phyloP scores from a whole-genome alignment of 306 rosid genomes.

The Arachis hypogaea region DNA sequence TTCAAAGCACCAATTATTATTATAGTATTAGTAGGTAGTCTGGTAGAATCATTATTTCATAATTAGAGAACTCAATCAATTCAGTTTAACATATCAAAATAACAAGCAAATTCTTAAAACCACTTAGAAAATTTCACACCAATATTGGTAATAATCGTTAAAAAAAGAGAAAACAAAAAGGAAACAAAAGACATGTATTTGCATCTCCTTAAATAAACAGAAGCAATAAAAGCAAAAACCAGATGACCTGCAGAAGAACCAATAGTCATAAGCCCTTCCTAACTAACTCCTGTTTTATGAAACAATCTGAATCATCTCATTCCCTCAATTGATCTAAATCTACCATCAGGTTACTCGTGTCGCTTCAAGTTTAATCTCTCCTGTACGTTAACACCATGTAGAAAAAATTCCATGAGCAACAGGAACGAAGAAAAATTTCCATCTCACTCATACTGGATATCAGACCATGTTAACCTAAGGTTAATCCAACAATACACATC shows the following conservation, averaged over 20 bases:
- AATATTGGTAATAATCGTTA: neutral
- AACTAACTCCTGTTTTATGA: neutral
- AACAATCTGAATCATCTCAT: neutral
- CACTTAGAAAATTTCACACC: neutral
- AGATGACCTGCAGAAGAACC: neutral
- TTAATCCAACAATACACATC: neutral
- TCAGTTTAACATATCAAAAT: neutral
- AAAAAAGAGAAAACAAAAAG: neutral
- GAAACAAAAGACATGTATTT: too few relatives aligned
- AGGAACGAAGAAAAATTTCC: neutral
- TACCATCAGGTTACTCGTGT: neutral
- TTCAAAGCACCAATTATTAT: neutral
- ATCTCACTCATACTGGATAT: neutral
- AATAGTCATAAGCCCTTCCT: neutral
- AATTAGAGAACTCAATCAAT: neutral
- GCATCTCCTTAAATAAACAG: neutral
- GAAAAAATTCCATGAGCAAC: neutral
- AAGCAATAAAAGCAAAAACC: neutral
- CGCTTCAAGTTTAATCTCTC: neutral
- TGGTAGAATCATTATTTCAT: neutral
- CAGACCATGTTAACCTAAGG: neutral
- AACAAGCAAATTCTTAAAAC: neutral
- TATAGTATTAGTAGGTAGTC: too few relatives aligned
- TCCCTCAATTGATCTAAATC: neutral
- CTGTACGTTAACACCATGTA: neutral